phyloP scores from a whole-genome alignment of 495 filamentous ascomycete species.

The Podospora pseudocomata region DNA sequence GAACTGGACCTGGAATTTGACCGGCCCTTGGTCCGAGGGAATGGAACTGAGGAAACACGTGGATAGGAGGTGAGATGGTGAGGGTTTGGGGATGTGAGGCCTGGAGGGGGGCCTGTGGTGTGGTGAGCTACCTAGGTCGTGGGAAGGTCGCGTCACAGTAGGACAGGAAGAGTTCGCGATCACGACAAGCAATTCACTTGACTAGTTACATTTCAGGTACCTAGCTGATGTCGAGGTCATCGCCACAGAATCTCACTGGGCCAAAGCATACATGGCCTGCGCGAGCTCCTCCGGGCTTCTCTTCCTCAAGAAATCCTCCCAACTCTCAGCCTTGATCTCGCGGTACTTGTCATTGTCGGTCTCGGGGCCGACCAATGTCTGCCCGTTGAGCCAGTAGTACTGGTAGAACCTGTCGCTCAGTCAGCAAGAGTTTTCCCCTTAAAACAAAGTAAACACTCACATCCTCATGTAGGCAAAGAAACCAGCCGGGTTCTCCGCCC shows the following conservation, averaged over 20 bases:
- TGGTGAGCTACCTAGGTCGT: too few relatives aligned
- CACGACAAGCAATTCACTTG: too few relatives aligned
- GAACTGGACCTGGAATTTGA: neutral
- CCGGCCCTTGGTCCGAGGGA: neutral
- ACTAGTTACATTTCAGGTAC: too few relatives aligned
- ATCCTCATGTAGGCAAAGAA: slow-evolving; percentile 21
- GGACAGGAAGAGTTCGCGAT: too few relatives aligned
- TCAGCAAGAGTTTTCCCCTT: neutral
- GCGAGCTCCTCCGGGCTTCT: neutral
- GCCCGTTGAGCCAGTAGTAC: slow-evolving; percentile 29
- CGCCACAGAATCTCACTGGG: too few relatives aligned
- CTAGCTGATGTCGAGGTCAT: too few relatives aligned
- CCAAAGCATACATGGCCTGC: too few relatives aligned
- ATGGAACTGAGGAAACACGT: neutral
- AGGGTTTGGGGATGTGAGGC: neutral
- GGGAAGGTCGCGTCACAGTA: too few relatives aligned
- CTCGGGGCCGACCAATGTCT: slow-evolving; percentile 18
- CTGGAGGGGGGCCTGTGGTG: neutral
- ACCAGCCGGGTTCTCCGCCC: slow-evolving; percentile 22
- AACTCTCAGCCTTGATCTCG: slow-evolving; percentile 30
- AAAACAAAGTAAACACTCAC: too few relatives aligned
- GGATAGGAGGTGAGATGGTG: neutral
- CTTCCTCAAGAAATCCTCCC: slow-evolving; percentile 23
- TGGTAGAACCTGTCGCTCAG: slow-evolving; percentile 21
- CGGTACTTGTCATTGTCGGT: slow-evolving; percentile 35